Evolutionary conservation across 179 eudicot species (phyloP), one percentile per base, ranked within the genome.

Genomic region (Amaranthus tricolor): DNA sequence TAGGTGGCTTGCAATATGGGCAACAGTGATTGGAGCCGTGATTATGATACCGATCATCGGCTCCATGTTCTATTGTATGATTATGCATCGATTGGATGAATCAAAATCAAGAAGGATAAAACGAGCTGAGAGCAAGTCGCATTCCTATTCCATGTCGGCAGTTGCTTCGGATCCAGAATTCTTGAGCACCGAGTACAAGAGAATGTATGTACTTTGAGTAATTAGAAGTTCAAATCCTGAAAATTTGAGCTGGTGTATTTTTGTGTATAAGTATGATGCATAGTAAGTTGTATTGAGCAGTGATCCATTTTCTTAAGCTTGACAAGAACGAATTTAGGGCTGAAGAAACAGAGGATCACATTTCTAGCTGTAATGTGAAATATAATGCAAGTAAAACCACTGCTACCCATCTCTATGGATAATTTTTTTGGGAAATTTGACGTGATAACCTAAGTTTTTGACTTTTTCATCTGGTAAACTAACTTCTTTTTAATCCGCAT

Each of bases 11-110:
- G 98, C 98, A 0, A 76, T 91, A 45, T 88, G 79, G 81, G 87
- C 88, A 9, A 88, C 97, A 2, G 85, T 89, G 60, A 89, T 91
- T 45, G 98, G 98, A 64, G 84, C 93, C 9, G 76, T 83, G 6
- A 93, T 93, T 65, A 91, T 93, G 97, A 78, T 88, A 53, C 79
- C 98, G 2, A 91, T 96, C 8, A 87, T 93, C 15, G 98, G 97
- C 49, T 86, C 98, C 11, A 88, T 93, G 98, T 91, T 92, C 68
- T 93, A 87, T 68, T 93, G 91, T 74, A 91, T 91, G 61, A 81
- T 93, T 40, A 69, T 83, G 62, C 85, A 87, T 66, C 80, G 93
- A 81, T 45, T 89, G 78, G 90, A 85, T 68, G 90, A 87, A 24
- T 80, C 90, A 12, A 87, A 83, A 80, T 71, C 87, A 70, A 86